Base-by-base conservation (phyloP, 2,329 filamentous ascomycete species). In the Microcera coccophila region DNA sequence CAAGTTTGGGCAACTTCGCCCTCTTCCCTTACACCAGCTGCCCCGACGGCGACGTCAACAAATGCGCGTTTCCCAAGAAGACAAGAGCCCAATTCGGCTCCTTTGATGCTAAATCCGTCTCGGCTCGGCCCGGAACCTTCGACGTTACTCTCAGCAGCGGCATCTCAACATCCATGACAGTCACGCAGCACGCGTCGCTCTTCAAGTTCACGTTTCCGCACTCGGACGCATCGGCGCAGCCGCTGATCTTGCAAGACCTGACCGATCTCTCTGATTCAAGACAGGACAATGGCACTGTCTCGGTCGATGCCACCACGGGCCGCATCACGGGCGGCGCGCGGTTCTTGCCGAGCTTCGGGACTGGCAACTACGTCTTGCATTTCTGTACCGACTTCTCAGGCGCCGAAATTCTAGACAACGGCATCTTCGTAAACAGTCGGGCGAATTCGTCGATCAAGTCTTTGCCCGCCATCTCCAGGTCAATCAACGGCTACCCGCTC, bases 1-100 rank as follows among this genome's bases (percentile, higher is more conserved):
- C n/a, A n/a, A 73, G 2, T 76, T 53, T 76, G 16, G 74, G 70
- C 8, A 77, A 77, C 42, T 78, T 78, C 43, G 74, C 74, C 4
- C 54, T 78, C 0, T 78, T 76, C 46, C 64, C 69, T 14, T 71
- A 76, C 45, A 70, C 73, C 1, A 55, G 56, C 9, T 78, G 74
- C 44, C 59, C 66, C 0, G 65, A 67, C 7, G 70, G 76, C 50
- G 63, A 71, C 31, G 57, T 70, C 24, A 53, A 65, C 28, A 59
- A 65, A 28, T 84, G 81, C 63, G 66, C 70, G 22, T 12, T 26
- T 26, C 7, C 22, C 7, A 26, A 26, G 22, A 7, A 12, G 7
- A 12, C 12, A 12, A 26, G 12, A 26, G 22, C n/a, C n/a, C n/a
- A n/a, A n/a, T n/a, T n/a, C n/a, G n/a, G n/a, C n/a, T n/a, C n/a